Evolutionary conservation across 164 flowering plant species (phyloP).

Genomic region (Vitis rotundifolia): DNA sequence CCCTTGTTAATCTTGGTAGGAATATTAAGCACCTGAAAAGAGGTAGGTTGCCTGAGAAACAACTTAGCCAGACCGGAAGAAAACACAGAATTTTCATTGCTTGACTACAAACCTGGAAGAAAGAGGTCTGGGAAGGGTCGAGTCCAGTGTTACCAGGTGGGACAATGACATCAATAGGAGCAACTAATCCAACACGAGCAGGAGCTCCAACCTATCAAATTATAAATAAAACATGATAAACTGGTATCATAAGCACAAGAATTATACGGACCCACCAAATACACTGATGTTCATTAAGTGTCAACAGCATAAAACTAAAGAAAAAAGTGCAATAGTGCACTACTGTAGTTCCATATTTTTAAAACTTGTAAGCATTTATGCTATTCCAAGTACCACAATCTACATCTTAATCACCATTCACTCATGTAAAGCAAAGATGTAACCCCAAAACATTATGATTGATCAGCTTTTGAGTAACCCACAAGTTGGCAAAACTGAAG

Average conservation of each 20-base stretch:
- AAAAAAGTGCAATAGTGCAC: not conserved
- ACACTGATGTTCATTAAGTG: too few relatives aligned
- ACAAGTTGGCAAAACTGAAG: too few relatives aligned
- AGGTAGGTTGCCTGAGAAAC: not conserved
- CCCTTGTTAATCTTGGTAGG: slow-evolving; percentile 80
- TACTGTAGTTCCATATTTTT: too few relatives aligned
- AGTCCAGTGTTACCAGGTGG: slow-evolving; percentile 81
- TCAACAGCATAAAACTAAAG: not conserved
- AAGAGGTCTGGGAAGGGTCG: slow-evolving; percentile 72
- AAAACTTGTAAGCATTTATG: too few relatives aligned
- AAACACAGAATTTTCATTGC: not conserved
- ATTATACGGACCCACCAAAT: too few relatives aligned
- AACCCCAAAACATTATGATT: too few relatives aligned
- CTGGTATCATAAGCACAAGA: too few relatives aligned
- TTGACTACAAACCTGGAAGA: slow-evolving; percentile 50
- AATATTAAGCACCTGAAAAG: slow-evolving; percentile 54
- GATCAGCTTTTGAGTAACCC: too few relatives aligned
- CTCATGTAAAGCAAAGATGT: too few relatives aligned
- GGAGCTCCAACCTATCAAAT: slow-evolving; percentile 67
- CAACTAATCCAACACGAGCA: slow-evolving; percentile 73
- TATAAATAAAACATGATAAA: too few relatives aligned
- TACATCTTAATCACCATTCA: too few relatives aligned
- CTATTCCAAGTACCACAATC: too few relatives aligned
- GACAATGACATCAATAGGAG: slow-evolving; percentile 69
- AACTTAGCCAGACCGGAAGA: not conserved